Evolutionary conservation across 2,329 filamentous ascomycete species (phyloP), one percentile per base, ranked within the genome.

Genomic region (Ophiostoma sp.): DNA sequence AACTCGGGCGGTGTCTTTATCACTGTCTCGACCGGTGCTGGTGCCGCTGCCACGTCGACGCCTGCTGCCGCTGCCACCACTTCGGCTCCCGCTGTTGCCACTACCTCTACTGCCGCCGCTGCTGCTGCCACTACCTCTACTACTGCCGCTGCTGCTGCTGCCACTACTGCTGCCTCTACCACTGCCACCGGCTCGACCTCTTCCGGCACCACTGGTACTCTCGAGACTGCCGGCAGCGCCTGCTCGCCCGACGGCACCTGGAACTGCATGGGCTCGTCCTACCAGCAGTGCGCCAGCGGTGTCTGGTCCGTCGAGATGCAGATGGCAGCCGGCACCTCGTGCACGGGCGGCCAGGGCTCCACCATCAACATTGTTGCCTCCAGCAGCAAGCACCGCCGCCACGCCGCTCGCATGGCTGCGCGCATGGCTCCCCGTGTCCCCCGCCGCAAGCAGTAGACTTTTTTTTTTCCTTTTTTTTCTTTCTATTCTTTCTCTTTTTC

Each of bases 241-340:
- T 86, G 84, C 80, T 77, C 76, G 65, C 70, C 77, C 20, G 84
- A 86, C 73, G 84, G 84, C 69, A 70, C 75, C 23, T 86, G 82
- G 81, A 82, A 83, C 78, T 86, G 84, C 76, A 76, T 85, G 68
- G 77, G 83, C 70, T 75, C 72, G n/a, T 77, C 79, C 23, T 86
- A 83, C 80, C 83, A 86, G 78, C 83, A 81, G 71, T 86, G 84
- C 74, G 83, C 83, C 33, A 81, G 78, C 68, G 84, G 84, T 33
- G 66, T 75, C 33, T 86, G 84, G 84, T 80, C 82, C 1, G 73
- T 73, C 4, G 70, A 77, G 67, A 78, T 81, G 75, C 69, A 76
- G 5, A 78, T 86, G 76, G 79, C 84, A 0, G 71, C 76, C 0
- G 84, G 84, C 70, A 85, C 82, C 64, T 73, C 76, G 44, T 86